Percentiles rank a stretch among this genome's conserved stretches.
Evolutionary conservation across 495 filamentous ascomycete genomes (phyloP).

Genomic region (Pseudevernia furfuracea): DNA sequence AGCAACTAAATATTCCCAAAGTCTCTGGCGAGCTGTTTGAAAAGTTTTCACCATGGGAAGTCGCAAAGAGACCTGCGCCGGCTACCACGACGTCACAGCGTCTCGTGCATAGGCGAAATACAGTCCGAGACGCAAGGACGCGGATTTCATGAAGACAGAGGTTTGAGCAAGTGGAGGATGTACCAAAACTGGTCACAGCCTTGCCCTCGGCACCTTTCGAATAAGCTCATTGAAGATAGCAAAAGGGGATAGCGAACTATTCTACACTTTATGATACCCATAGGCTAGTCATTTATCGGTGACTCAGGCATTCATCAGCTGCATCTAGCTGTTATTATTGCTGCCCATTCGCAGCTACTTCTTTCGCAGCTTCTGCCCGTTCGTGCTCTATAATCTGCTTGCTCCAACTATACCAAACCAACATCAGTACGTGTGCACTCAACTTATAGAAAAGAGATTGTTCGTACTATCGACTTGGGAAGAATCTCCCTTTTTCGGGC

Average conservation of each 20-base stretch:
- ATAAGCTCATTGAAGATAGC: not conserved
- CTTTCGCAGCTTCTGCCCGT: conserved; percentile 47
- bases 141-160: not conserved
- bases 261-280: not conserved
- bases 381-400: conserved; percentile 87
- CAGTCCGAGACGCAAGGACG: not conserved
- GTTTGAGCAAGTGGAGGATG: not conserved
- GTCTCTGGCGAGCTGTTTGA: not conserved
- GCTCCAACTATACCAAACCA: conserved; percentile 62
- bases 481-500: conserved; percentile 83
- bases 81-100: not conserved
- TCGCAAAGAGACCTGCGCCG: not conserved
- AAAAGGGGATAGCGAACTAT: not conserved
- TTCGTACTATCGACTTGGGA: conserved; percentile 87
- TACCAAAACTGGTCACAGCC: not conserved
- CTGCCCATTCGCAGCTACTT: conserved; percentile 37
- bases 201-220: not conserved
- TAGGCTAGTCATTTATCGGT: not conserved
- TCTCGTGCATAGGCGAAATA: not conserved
- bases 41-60: not conserved
- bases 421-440: conserved; percentile 15
- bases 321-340: conserved; percentile 13
- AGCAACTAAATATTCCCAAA: not conserved
- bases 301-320: conserved; percentile 12
- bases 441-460: not conserved